A percentile compares a stretch with the other conserved stretches of the same genome.
Evolutionary conservation across 2,329 filamentous ascomycete species (phyloP).

Genomic region (Fusarium citri): DNA sequence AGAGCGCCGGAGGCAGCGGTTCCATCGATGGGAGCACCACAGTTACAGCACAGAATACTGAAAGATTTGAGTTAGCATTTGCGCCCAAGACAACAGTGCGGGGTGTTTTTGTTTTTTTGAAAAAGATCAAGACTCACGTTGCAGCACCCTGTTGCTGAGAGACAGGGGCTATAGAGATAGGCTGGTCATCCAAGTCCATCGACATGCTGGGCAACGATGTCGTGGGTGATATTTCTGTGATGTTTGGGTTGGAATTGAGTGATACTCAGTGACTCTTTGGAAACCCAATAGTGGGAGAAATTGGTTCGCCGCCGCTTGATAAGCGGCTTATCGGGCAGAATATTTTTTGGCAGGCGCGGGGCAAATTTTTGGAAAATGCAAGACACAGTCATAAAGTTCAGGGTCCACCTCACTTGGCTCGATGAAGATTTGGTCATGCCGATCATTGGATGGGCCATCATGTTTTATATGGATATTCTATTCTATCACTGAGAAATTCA

Average conservation of each 20-base stretch:
- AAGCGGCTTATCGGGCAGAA: slow-evolving; percentile 50
- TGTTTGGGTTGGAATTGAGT: slow-evolving; percentile 32
- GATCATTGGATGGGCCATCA: slow-evolving; percentile 22
- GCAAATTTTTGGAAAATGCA: slow-evolving; percentile 37
- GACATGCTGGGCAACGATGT: slow-evolving; percentile 50
- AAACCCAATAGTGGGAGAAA: slow-evolving; percentile 48
- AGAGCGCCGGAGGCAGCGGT: slow-evolving; percentile 86
- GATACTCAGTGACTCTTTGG: slow-evolving; percentile 40
- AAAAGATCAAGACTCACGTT: slow-evolving; percentile 51
- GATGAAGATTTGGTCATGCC: slow-evolving; percentile 18
- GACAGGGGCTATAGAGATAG: slow-evolving; percentile 52
- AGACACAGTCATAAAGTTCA: slow-evolving; percentile 29
- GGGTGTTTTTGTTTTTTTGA: slow-evolving; percentile 12
- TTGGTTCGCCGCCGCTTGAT: slow-evolving; percentile 55
- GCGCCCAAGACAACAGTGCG: slow-evolving; percentile 29
- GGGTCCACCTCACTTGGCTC: slow-evolving; percentile 39
- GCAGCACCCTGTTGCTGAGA: slow-evolving; percentile 51
- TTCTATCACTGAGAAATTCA: slow-evolving; percentile 5
- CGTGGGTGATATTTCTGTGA: slow-evolving; percentile 22
- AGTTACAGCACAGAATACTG: slow-evolving; percentile 94
- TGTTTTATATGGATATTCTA: slow-evolving; percentile 20
- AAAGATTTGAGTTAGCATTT: slow-evolving; percentile 20
- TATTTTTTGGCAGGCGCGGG: slow-evolving; percentile 44
- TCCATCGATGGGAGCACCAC: slow-evolving; percentile 94
- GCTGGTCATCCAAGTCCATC: slow-evolving; percentile 59